Conservation (phyloP, 805 yeast species). For the Starmerella kuoi region DNA sequence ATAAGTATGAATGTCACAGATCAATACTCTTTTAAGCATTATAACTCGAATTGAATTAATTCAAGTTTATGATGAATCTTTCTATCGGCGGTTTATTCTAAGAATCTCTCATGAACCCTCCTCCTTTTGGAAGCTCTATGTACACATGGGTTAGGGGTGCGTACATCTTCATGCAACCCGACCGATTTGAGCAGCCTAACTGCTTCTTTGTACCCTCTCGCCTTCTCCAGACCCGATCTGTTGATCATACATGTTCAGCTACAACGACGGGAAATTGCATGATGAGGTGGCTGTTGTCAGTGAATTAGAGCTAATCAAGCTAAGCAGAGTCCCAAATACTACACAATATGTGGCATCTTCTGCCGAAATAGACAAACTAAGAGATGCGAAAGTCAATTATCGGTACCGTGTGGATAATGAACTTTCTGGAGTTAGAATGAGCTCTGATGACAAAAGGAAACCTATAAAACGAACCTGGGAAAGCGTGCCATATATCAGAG, state of each 20-base stretch:
- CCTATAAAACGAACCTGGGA: background rate
- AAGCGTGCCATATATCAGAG: constrained; percentile 4
- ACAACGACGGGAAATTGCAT: constrained; percentile 21
- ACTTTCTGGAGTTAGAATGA: constrained; percentile 23
- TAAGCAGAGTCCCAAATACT: constrained; percentile 16
- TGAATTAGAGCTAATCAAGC: constrained; percentile 26
- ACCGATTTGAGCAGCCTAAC: too few species aligned
- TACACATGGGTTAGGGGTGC: too few species aligned
- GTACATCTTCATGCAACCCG: too few species aligned
- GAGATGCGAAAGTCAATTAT: constrained; percentile 24
- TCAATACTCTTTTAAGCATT: background rate
- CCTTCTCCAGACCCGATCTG: too few species aligned
- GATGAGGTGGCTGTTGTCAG: constrained; percentile 29
- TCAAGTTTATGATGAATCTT: too few species aligned
- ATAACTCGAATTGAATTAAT: too few species aligned
- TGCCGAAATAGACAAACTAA: constrained; percentile 15
- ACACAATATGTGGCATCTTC: constrained; percentile 16
- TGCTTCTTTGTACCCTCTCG: too few species aligned
- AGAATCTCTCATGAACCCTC: too few species aligned
- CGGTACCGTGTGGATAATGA: constrained; percentile 32
- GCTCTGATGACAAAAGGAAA: background rate
- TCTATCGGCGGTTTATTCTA: too few species aligned
- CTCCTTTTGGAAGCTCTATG: too few species aligned
- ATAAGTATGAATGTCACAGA: background rate
- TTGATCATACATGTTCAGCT: constrained; percentile 13